Conservation (phyloP, 192 early-diverging fungal species). For the Gigaspora rosea region DNA sequence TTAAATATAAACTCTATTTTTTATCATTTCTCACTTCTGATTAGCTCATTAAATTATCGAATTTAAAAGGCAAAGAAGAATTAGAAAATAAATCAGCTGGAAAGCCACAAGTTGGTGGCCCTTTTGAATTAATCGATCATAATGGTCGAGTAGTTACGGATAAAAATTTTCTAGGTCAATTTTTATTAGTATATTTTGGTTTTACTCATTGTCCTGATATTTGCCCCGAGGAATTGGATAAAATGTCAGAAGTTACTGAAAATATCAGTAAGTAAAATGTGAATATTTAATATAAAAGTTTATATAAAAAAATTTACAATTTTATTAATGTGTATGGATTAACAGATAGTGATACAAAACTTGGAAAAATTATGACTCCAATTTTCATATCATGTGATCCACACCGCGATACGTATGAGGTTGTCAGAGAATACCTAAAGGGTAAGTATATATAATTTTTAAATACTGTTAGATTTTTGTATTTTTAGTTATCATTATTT, state of each 20-base stretch:
- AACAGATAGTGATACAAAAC: constrained; percentile 51
- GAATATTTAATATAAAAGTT: neutral
- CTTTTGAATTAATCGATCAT: constrained; percentile 84
- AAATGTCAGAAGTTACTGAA: constrained; percentile 89
- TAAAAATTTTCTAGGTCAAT: constrained; percentile 80
- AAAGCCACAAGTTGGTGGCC: constrained; percentile 88
- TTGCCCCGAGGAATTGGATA: constrained; percentile 98
- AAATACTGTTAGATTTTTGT: no score
- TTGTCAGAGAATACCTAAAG: constrained; percentile 73
- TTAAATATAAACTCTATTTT: neutral
- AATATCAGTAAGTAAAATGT: constrained; percentile 59
- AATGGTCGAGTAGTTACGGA: constrained; percentile 72
- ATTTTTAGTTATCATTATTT: neutral
- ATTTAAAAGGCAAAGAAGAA: constrained; percentile 29
- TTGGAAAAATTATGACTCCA: constrained; percentile 67
- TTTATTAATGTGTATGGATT: neutral
- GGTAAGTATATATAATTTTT: constrained; percentile 25
- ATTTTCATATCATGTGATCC: constrained; percentile 98
- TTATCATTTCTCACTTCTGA: neutral
- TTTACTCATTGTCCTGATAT: constrained; percentile 99
- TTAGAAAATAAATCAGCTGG: constrained; percentile 50
- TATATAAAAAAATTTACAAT: neutral
- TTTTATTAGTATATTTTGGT: constrained; percentile 96
- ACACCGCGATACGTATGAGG: constrained; percentile 83
- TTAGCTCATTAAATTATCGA: neutral